Evolutionary conservation across 2,329 filamentous ascomycete species (phyloP).

Genomic region (Aureobasidium melanogenum): DNA sequence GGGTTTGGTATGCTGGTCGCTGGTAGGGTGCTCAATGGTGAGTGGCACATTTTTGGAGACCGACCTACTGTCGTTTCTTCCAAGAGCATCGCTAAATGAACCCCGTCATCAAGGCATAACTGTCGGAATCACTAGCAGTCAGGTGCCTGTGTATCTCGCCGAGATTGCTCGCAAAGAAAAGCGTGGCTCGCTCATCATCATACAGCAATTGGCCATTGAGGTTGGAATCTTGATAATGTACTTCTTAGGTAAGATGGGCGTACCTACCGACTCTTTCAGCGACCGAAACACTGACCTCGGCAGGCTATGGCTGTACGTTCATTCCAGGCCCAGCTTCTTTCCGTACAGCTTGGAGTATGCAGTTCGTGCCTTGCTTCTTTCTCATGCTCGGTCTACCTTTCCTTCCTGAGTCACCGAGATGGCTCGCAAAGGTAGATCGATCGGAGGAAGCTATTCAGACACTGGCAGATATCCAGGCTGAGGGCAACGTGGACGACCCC

Average conservation of each 20-base stretch:
- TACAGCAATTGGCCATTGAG: slow-evolving; percentile 37
- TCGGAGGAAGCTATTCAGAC: slow-evolving; percentile 36
- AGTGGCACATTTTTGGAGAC: not conserved
- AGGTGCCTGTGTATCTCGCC: slow-evolving; percentile 38
- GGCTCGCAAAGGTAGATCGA: slow-evolving; percentile 40
- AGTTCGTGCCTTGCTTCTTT: slow-evolving; percentile 37
- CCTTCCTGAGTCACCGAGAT: slow-evolving; percentile 39
- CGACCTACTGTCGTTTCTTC: no score
- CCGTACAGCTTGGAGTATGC: slow-evolving; percentile 39
- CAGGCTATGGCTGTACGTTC: slow-evolving; percentile 26
- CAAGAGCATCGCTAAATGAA: no score
- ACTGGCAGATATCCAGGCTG: slow-evolving; percentile 38
- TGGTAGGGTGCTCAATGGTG: slow-evolving; percentile 34
- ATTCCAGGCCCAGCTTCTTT: slow-evolving; percentile 33
- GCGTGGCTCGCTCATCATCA: slow-evolving; percentile 35
- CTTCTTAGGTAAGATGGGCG: slow-evolving; percentile 29
- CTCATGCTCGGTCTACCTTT: slow-evolving; percentile 38
- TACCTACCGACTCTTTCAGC: not conserved
- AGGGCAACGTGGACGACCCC: slow-evolving; percentile 36
- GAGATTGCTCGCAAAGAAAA: slow-evolving; percentile 36
- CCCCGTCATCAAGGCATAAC: slow-evolving; percentile 14
- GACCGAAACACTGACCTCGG: not conserved
- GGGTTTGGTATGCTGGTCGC: slow-evolving; percentile 35
- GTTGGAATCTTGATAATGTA: slow-evolving; percentile 40
- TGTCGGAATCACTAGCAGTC: slow-evolving; percentile 36